Conservation (phyloP, 805 yeast species). For the Yarrowia sp. region DNA sequence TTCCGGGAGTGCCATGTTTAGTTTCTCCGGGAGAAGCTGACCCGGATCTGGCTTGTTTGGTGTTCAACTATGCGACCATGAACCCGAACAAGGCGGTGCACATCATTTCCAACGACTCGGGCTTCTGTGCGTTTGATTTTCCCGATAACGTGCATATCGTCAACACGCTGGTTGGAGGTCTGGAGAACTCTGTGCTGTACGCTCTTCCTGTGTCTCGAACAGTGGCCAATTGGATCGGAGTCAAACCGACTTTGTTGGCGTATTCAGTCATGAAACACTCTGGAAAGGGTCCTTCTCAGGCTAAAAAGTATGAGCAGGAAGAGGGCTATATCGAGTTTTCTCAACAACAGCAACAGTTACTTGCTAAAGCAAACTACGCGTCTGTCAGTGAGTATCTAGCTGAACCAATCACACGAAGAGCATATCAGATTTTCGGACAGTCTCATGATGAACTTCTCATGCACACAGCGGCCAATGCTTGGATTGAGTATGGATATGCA, state of each 20-base stretch:
- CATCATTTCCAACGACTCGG: constrained; percentile 19
- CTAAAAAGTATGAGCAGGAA: constrained; percentile 1
- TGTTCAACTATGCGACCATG: neutral
- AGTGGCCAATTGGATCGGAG: constrained; percentile 10
- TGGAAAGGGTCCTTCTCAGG: neutral
- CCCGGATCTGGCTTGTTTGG: constrained; percentile 4
- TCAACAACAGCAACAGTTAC: constrained; percentile 1
- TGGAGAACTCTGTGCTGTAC: constrained; percentile 15
- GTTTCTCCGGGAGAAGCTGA: constrained; percentile 9
- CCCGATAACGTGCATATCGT: neutral
- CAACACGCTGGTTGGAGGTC: constrained; percentile 1
- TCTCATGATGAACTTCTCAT: constrained; percentile 4
- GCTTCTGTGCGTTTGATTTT: constrained; percentile 11
- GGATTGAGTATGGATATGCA: constrained; percentile 13
- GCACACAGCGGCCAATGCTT: constrained; percentile 4
- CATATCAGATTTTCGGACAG: constrained; percentile 15
- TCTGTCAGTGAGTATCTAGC: constrained; percentile 1
- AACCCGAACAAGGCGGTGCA: constrained; percentile 9
- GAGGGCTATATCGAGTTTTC: constrained; percentile 11
- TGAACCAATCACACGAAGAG: constrained; percentile 4
- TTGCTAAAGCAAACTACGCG: neutral
- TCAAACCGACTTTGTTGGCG: constrained; percentile 1
- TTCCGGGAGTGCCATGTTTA: neutral
- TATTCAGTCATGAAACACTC: constrained; percentile 17
- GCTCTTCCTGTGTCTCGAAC: neutral